Conservation (phyloP, 2,329 filamentous ascomycete genomes). For the Phaeomoniella chlamydospora region DNA sequence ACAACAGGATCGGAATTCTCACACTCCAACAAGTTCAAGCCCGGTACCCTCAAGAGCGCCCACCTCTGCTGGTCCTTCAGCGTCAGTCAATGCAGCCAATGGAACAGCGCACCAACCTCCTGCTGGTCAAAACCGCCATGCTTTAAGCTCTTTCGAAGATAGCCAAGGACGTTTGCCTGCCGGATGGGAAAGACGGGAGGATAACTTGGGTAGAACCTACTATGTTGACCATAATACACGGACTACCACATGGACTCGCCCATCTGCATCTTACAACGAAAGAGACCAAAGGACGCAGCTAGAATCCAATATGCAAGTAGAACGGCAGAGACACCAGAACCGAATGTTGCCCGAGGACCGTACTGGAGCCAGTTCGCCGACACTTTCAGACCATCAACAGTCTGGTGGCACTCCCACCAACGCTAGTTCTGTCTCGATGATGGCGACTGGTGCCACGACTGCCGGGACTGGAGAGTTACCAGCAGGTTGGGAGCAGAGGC, state of each 20-base stretch:
- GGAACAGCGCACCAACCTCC: conserved; percentile 14
- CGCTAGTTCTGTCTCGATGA: conserved; percentile 56
- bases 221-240: conserved; percentile 97
- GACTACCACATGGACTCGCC: conserved; percentile 91
- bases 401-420: conserved; percentile 27
- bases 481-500: conserved; percentile 89
- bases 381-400: conserved; percentile 40
- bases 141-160: conserved; percentile 89
- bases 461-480: conserved; percentile 90
- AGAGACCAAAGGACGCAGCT: conserved; percentile 64
- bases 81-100: conserved; percentile 16
- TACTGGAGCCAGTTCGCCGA: conserved; percentile 85
- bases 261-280: conserved; percentile 63
- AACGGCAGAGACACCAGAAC: conserved; percentile 87
- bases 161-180: conserved; percentile 81
- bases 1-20: conserved; percentile 6
- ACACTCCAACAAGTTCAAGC: conserved; percentile 14
- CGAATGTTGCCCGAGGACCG: conserved; percentile 90
- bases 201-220: conserved; percentile 88
- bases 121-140: conserved; percentile 28
- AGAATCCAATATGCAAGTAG: conserved; percentile 83
- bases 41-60: conserved; percentile 19
- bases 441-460: conserved; percentile 88
- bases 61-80: conserved; percentile 20
- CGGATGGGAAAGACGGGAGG: conserved; percentile 92